Percentiles rank a stretch among this genome's conserved stretches.
These are phyloP conservation scores for Rhododendron molle DNA, from an alignment of 148 eudicot genomes.

Conservation along the genomic window DNA sequence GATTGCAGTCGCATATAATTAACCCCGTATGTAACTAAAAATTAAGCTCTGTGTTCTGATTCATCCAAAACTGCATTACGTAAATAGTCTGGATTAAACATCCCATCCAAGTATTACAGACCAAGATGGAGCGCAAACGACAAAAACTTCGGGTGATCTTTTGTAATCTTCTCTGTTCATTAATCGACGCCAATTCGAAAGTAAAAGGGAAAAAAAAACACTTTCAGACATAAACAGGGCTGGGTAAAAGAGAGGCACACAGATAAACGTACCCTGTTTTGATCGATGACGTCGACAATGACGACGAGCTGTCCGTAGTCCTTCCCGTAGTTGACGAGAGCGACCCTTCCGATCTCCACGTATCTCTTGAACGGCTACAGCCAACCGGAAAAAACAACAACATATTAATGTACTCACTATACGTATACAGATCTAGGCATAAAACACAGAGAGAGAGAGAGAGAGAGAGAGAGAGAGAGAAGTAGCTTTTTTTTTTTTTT, in stretches of 20 bases:
- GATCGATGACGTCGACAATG: slow-evolving; percentile 39
- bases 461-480: no score
- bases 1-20: not conserved
- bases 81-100: no score
- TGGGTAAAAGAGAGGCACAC: not conserved
- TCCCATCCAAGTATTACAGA: no score
- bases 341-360: slow-evolving; percentile 41
- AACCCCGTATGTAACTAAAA: not conserved
- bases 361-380: slow-evolving; percentile 37
- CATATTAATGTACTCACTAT: not conserved
- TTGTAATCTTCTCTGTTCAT: no score
- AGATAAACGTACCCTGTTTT: slow-evolving; percentile 22
- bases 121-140: no score
- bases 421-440: not conserved
- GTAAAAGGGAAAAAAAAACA: no score
- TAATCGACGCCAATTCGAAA: no score
- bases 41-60: no score
- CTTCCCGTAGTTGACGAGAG: slow-evolving; percentile 35
- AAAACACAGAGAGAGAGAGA: not conserved
- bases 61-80: no score
- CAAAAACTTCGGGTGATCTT: no score
- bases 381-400: not conserved
- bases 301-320: slow-evolving; percentile 38
- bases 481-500: no score
- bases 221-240: no score